A percentile compares a stretch with the other conserved stretches of the same genome.
These are phyloP conservation scores for Lentinula sp. DNA, from an alignment of 768 basidiomycete species.

Conservation along the genomic window DNA sequence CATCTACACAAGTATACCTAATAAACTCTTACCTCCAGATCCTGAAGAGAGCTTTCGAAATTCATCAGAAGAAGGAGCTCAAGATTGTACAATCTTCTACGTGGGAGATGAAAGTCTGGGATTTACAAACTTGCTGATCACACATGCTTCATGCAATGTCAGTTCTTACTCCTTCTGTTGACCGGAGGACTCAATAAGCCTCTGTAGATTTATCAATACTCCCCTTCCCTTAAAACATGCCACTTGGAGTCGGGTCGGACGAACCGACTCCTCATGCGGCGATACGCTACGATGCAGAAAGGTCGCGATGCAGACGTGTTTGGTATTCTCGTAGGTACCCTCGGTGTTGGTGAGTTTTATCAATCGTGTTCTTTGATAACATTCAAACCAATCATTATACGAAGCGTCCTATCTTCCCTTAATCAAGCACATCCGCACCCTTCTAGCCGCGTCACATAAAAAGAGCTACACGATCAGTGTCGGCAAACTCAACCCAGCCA, in stretches of 20 bases:
- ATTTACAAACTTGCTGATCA: constrained; percentile 83
- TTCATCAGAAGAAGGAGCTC: not conserved
- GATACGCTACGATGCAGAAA: constrained; percentile 82
- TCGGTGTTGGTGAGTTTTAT: constrained; percentile 67
- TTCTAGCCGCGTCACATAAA: constrained; percentile 64
- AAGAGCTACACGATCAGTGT: constrained; percentile 95
- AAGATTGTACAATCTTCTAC: constrained; percentile 31
- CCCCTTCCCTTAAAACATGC: constrained; percentile 44
- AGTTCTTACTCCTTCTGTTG: constrained; percentile 12
- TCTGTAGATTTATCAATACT: constrained; percentile 68
- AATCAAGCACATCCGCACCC: constrained; percentile 70
- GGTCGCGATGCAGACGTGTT: constrained; percentile 92
- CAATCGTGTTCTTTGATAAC: not conserved
- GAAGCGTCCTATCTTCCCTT: constrained; percentile 82
- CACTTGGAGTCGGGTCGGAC: constrained; percentile 61
- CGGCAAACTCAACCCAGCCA: constrained; percentile 91
- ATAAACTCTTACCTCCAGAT: constrained; percentile 13
- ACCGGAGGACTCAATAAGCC: not conserved
- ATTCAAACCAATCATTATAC: not conserved
- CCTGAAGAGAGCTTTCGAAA: not conserved
- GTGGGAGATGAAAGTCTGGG: constrained; percentile 78
- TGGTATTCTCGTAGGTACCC: constrained; percentile 90
- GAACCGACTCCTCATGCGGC: constrained; percentile 82
- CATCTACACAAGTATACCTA: constrained; percentile 29
- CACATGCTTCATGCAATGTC: constrained; percentile 62